Conservation (phyloP, 2,329 filamentous ascomycete genomes). For the Sporothrix mexicana region DNA sequence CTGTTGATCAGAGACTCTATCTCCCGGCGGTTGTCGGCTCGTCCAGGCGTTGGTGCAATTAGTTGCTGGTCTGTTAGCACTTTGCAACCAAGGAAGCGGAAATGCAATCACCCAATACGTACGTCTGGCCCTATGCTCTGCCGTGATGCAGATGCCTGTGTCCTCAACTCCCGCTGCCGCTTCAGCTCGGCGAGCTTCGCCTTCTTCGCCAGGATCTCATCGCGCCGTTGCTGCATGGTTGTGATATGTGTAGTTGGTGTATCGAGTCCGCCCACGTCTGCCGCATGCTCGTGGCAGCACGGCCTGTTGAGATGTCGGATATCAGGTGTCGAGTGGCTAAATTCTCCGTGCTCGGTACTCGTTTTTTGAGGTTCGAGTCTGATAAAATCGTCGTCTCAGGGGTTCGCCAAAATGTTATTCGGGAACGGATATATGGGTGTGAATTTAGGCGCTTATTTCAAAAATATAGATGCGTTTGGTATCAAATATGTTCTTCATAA, state of each 20-base stretch:
- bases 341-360: background rate
- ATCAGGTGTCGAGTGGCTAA: background rate
- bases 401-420: background rate
- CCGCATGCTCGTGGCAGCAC: constrained; percentile 55
- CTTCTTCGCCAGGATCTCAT: constrained; percentile 96
- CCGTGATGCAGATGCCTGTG: constrained; percentile 72
- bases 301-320: background rate
- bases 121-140: constrained; percentile 75
- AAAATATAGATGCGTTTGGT: background rate
- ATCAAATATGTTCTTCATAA: background rate
- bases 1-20: constrained; percentile 86
- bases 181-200: constrained; percentile 97
- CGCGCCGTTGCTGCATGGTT: constrained; percentile 79
- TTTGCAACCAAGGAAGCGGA: too few relatives aligned
- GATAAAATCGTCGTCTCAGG: constrained; percentile 4
- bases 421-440: background rate
- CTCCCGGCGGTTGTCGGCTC: constrained; percentile 72
- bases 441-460: background rate
- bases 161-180: constrained; percentile 83
- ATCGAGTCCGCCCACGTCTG: constrained; percentile 39
- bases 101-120: constrained; percentile 43
- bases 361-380: background rate
- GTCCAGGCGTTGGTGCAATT: constrained; percentile 71
- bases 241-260: background rate
- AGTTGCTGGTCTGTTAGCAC: constrained; percentile 53